Evolutionary conservation across 108 stramenopile species (phyloP).

Genomic region (Stephanodiscus triporus): DNA sequence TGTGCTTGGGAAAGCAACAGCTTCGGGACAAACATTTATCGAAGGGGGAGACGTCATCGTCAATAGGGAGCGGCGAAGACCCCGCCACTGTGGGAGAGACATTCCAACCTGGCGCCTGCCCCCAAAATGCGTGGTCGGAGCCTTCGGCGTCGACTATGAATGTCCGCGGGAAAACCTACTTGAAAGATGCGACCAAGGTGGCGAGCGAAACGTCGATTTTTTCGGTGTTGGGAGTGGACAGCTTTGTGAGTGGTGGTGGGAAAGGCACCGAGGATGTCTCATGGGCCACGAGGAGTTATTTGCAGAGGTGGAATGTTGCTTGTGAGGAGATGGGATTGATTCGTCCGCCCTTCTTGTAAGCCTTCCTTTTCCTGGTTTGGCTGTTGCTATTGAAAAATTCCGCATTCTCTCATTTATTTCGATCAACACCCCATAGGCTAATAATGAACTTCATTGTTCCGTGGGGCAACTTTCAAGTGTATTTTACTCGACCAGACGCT

Average conservation of each 20-base stretch:
- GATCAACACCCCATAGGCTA: neutral
- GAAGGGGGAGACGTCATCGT: neutral
- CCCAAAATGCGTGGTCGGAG: slow-evolving; percentile 46
- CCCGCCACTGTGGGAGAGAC: neutral
- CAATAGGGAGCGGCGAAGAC: neutral
- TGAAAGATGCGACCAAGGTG: slow-evolving; percentile 38
- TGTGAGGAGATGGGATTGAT: slow-evolving; percentile 36
- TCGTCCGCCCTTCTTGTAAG: slow-evolving; percentile 42
- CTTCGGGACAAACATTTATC: neutral
- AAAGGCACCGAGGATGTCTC: slow-evolving; percentile 6
- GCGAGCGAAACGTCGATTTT: slow-evolving; percentile 38
- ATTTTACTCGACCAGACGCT: slow-evolving; percentile 48
- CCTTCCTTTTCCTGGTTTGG: too few relatives aligned
- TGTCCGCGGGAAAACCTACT: slow-evolving; percentile 41
- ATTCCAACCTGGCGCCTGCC: slow-evolving; percentile 6
- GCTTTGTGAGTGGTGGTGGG: slow-evolving; percentile 30
- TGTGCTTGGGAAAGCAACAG: neutral
- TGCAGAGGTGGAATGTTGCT: slow-evolving; percentile 35
- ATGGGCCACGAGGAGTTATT: slow-evolving; percentile 26
- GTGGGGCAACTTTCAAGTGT: slow-evolving; percentile 54
- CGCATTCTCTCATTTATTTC: neutral
- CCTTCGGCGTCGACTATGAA: slow-evolving; percentile 44
- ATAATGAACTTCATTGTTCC: slow-evolving; percentile 46
- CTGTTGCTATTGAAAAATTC: too few relatives aligned
- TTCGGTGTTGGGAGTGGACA: slow-evolving; percentile 56